A percentile compares a stretch with the other conserved stretches of the same genome.
Evolutionary conservation across 768 basidiomycete genomes (phyloP).

Genomic region (Leucogyrophana mollusca): DNA sequence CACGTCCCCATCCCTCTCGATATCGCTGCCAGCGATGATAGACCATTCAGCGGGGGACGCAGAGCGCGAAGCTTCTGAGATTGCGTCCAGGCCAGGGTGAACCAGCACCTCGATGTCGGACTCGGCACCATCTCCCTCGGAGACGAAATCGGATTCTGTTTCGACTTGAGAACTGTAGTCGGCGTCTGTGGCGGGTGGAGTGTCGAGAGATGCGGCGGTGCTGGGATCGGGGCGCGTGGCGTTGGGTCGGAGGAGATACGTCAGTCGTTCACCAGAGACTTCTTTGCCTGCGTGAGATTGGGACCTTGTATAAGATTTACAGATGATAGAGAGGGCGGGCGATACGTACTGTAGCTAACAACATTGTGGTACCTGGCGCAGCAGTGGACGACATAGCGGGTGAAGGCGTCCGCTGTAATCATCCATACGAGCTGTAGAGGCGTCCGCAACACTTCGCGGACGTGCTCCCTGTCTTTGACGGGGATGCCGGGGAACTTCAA

Average conservation of each 20-base stretch:
- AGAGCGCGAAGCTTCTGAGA: conserved; percentile 25
- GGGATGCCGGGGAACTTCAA: conserved; percentile 39
- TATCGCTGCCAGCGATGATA: conserved; percentile 29
- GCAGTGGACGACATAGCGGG: conserved; percentile 80
- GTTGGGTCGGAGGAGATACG: conserved; percentile 80
- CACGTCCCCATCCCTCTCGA: conserved; percentile 25
- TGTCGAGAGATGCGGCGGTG: conserved; percentile 46
- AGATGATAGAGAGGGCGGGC: neutral
- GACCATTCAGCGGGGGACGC: conserved; percentile 38
- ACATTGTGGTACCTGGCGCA: conserved; percentile 77
- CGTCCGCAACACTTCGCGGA: conserved; percentile 66
- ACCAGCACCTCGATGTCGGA: conserved; percentile 25
- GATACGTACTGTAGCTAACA: conserved; percentile 74
- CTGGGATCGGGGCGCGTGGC: conserved; percentile 55
- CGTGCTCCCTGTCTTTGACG: conserved; percentile 50
- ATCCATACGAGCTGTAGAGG: conserved; percentile 72
- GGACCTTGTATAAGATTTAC: neutral
- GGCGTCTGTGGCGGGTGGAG: conserved; percentile 72
- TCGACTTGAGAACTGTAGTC: conserved; percentile 50
- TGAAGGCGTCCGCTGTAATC: conserved; percentile 52
- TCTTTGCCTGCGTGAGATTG: conserved; percentile 37
- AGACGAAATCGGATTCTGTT: conserved; percentile 52
- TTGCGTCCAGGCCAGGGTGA: conserved; percentile 12
- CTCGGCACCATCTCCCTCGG: conserved; percentile 34
- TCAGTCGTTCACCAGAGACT: conserved; percentile 56